phyloP scores from a whole-genome alignment of 2,329 filamentous ascomycete species.

The Aureobasidium namibiae region DNA sequence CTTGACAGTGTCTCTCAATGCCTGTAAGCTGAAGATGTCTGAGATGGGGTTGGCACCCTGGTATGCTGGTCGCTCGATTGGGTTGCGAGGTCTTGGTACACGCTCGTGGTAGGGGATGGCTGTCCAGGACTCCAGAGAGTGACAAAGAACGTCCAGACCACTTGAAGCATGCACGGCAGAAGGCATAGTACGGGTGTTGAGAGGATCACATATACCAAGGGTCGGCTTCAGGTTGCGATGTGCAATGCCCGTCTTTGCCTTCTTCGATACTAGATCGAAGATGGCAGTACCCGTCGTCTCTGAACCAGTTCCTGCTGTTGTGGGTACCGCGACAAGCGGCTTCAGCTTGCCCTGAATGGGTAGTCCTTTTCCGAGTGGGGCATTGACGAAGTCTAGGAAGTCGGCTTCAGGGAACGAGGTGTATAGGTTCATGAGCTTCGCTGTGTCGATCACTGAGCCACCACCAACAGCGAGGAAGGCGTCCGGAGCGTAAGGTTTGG shows the following conservation, averaged over 20 bases:
- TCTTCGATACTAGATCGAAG: slow-evolving; percentile 84
- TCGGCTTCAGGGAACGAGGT: slow-evolving; percentile 82
- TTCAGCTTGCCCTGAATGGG: slow-evolving; percentile 64
- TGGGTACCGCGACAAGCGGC: slow-evolving; percentile 75
- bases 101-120: slow-evolving; percentile 91
- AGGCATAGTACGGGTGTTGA: slow-evolving; percentile 96
- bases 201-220: slow-evolving; percentile 72
- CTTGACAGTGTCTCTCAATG: slow-evolving; percentile 74
- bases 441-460: slow-evolving; percentile 94
- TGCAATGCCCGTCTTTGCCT: slow-evolving; percentile 91
- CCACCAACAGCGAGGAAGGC: slow-evolving; percentile 87
- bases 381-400: slow-evolving; percentile 97
- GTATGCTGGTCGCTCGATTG: slow-evolving; percentile 84
- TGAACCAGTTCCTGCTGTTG: slow-evolving; percentile 77
- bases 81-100: slow-evolving; percentile 74
- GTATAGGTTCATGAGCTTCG: slow-evolving; percentile 98
- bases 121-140: slow-evolving; percentile 93
- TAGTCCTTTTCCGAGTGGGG: slow-evolving; percentile 75
- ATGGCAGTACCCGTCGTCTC: slow-evolving; percentile 98
- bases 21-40: slow-evolving; percentile 89
- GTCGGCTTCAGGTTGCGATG: slow-evolving; percentile 94
- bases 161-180: slow-evolving; percentile 85
- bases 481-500: slow-evolving; percentile 72
- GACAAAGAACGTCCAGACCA: slow-evolving; percentile 90
- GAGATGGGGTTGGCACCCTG: slow-evolving; percentile 97